These are phyloP conservation scores for Globisporangium lucens DNA, from an alignment of 352 stramenopile species.

Conservation along the genomic window DNA sequence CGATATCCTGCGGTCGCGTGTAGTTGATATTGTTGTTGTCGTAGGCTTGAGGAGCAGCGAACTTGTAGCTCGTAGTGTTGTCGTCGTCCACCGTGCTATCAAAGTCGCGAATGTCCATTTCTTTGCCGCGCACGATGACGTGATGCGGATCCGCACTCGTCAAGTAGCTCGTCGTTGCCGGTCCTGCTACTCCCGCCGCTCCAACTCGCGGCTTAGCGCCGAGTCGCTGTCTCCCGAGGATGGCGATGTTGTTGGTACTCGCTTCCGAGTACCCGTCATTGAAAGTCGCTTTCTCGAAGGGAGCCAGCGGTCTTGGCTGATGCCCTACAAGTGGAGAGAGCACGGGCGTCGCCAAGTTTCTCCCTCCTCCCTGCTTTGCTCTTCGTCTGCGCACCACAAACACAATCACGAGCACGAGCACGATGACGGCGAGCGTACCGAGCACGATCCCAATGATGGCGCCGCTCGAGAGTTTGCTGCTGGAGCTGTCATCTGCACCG, in stretches of 20 bases:
- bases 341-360: not conserved
- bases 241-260: not conserved
- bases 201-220: constrained; percentile 5
- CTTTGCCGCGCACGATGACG: not conserved
- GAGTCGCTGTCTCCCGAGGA: constrained; percentile 6
- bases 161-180: constrained; percentile 7
- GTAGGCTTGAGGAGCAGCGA: not conserved
- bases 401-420: constrained; percentile 8
- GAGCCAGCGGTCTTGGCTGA: not conserved
- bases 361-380: not conserved
- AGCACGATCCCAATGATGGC: constrained; percentile 11
- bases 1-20: constrained; percentile 19
- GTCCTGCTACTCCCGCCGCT: not conserved
- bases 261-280: constrained; percentile 13
- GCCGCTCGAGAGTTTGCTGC: constrained; percentile 3
- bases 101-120: constrained; percentile 34
- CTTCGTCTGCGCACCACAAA: constrained; percentile 1
- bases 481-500: not conserved
- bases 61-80: constrained; percentile 20
- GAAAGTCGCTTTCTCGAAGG: constrained; percentile 16
- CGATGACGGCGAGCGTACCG: not conserved
- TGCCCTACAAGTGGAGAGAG: not conserved
- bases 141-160: constrained; percentile 3
- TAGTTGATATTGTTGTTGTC: not conserved
- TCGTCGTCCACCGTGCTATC: constrained; percentile 17